phyloP scores from a whole-genome alignment of 371 early-diverging fungal species.

The Sporodiniella umbellata region DNA sequence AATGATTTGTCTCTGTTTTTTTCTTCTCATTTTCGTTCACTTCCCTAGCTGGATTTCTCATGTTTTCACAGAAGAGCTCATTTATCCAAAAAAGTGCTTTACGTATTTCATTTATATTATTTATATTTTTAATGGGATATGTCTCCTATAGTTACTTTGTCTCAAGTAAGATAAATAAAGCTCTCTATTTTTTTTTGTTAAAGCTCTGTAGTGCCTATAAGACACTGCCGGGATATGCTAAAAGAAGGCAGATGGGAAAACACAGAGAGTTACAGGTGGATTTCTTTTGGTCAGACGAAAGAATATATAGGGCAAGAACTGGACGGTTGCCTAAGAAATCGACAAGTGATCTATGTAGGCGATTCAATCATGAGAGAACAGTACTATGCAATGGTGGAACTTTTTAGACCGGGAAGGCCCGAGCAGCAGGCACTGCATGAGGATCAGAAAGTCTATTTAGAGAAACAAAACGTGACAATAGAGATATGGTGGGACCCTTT shows the following conservation, averaged over 20 bases:
- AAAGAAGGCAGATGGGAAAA: slow-evolving; percentile 51
- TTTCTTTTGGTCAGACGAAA: slow-evolving; percentile 58
- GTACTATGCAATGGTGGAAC: slow-evolving; percentile 49
- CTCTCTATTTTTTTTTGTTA: too few species aligned
- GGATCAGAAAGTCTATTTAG: slow-evolving; percentile 28
- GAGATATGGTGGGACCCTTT: slow-evolving; percentile 72
- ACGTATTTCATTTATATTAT: too few species aligned
- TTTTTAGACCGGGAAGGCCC: slow-evolving; percentile 28
- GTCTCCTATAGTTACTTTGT: too few species aligned
- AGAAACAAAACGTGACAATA: slow-evolving; percentile 28
- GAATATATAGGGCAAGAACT: slow-evolving; percentile 42
- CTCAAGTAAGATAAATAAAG: too few species aligned
- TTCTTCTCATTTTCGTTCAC: too few species aligned
- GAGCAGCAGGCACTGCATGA: slow-evolving; percentile 31
- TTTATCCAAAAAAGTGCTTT: too few species aligned
- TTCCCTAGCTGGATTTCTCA: too few species aligned
- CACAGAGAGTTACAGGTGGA: slow-evolving; percentile 38
- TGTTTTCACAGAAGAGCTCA: too few species aligned
- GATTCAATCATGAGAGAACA: slow-evolving; percentile 50
- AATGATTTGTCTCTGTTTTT: too few species aligned
- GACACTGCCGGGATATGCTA: slow-evolving; percentile 40
- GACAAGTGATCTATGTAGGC: slow-evolving; percentile 30
- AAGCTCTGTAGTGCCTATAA: too few species aligned
- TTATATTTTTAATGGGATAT: too few species aligned
- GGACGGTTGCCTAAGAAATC: slow-evolving; percentile 39